Evolutionary conservation across 306 rosid species (phyloP).

Genomic region (Cucurbita argyrosperma): DNA sequence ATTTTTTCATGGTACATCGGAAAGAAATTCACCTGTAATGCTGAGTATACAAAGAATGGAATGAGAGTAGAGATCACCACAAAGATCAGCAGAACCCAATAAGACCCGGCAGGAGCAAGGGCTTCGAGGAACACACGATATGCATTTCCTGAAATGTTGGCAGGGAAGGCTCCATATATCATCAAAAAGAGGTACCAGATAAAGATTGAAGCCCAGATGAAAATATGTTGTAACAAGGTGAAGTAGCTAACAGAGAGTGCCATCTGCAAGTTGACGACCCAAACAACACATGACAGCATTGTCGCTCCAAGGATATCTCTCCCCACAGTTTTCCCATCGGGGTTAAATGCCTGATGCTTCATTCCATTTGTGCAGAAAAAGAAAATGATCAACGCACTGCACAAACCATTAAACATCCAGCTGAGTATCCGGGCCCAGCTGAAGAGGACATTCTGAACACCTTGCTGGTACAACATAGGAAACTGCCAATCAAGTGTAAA

Average conservation of each 20-base stretch:
- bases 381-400: slow-evolving; percentile 59
- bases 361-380: slow-evolving; percentile 66
- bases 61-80: slow-evolving; percentile 59
- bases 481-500: slow-evolving; percentile 33
- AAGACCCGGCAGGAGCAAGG: slow-evolving; percentile 64
- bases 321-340: slow-evolving; percentile 56
- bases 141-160: slow-evolving; percentile 38
- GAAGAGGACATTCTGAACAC: slow-evolving; percentile 78
- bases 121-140: slow-evolving; percentile 54
- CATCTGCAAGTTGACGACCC: slow-evolving; percentile 97
- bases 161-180: slow-evolving; percentile 49
- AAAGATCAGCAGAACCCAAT: slow-evolving; percentile 50
- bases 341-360: slow-evolving; percentile 53
- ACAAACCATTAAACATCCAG: slow-evolving; percentile 82
- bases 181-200: slow-evolving; percentile 72
- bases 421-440: slow-evolving; percentile 73
- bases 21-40: slow-evolving; percentile 74
- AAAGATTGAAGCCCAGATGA: slow-evolving; percentile 77
- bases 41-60: slow-evolving; percentile 58
- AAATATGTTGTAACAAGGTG: slow-evolving; percentile 73
- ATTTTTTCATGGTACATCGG: slow-evolving; percentile 67
- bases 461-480: slow-evolving; percentile 89
- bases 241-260: slow-evolving; percentile 71
- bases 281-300: slow-evolving; percentile 67
- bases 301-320: slow-evolving; percentile 67